A percentile compares a stretch with the other conserved stretches of the same genome.
These are phyloP conservation scores for Breviolum minutum DNA, from an alignment of 73 alveolate genomes.

Conservation along the genomic window DNA sequence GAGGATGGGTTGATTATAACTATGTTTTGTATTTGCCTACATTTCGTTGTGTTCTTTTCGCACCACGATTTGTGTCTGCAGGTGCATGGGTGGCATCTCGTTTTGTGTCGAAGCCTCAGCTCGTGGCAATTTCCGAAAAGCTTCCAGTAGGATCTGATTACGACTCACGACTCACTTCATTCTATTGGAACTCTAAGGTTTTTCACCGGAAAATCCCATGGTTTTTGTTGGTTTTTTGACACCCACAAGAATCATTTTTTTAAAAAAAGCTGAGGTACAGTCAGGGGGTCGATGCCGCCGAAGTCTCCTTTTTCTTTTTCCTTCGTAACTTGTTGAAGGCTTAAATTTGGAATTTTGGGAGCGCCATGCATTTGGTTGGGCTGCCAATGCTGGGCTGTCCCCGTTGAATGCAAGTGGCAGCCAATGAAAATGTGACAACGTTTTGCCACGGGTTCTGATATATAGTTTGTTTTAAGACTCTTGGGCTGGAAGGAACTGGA, in stretches of 20 bases:
- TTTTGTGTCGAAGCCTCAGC: conserved; percentile 48
- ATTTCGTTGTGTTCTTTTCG: no score
- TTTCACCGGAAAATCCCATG: not conserved
- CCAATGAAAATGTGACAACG: not conserved
- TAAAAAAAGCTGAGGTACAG: conserved; percentile 37
- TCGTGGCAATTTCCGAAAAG: not conserved
- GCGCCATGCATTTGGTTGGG: not conserved
- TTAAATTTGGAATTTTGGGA: not conserved
- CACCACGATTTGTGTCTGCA: no score
- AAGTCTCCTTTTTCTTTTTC: conserved; percentile 82
- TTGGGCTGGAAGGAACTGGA: conserved; percentile 34
- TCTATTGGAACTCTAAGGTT: not conserved
- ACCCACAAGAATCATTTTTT: not conserved
- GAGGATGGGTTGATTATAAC: not conserved
- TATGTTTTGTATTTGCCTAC: no score
- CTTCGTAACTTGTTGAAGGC: conserved; percentile 63
- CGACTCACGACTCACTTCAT: no score
- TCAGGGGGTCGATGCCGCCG: conserved; percentile 86
- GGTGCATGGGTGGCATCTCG: conserved; percentile 95
- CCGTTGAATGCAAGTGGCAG: not conserved
- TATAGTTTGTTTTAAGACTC: conserved; percentile 1
- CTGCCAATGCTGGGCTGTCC: conserved; percentile 30
- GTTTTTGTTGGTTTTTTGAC: not conserved
- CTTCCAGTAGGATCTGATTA: no score
- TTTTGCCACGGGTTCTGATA: conserved; percentile 10